A percentile compares a stretch with the other conserved stretches of the same genome.
phyloP scores from a whole-genome alignment of 306 rosid species.

The Corylus heterophylla region DNA sequence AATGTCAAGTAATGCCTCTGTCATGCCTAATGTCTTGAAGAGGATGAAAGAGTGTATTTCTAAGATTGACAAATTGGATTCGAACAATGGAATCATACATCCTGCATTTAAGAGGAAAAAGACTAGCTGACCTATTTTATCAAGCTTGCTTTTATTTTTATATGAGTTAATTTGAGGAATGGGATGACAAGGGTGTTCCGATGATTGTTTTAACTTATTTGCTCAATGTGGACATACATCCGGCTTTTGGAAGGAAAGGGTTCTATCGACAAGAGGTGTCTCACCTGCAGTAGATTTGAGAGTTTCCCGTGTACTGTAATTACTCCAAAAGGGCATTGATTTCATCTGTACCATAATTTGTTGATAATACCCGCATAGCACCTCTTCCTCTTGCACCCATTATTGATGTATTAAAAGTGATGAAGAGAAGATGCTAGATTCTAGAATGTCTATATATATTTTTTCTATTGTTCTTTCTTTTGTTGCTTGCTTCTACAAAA shows the following conservation, averaged over 20 bases:
- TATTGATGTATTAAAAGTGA: background rate
- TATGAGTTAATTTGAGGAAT: conserved; percentile 22
- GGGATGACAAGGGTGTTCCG: conserved; percentile 17
- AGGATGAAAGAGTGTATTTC: conserved; percentile 75
- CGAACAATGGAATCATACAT: conserved; percentile 50
- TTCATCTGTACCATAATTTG: conserved; percentile 13
- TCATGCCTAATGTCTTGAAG: conserved; percentile 62
- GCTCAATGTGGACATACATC: conserved; percentile 13
- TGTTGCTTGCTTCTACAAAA: background rate
- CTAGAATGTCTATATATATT: background rate
- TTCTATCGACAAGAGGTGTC: background rate
- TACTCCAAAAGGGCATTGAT: conserved; percentile 4
- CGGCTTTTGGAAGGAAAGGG: conserved; percentile 14
- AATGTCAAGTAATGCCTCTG: conserved; percentile 55
- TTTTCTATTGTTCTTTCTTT: background rate
- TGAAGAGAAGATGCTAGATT: background rate
- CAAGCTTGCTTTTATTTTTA: conserved; percentile 15
- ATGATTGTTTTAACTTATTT: conserved; percentile 10
- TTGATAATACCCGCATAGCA: conserved; percentile 16
- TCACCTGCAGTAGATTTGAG: background rate
- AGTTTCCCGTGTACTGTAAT: conserved; percentile 20
- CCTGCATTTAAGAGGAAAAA: conserved; percentile 66
- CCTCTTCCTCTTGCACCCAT: conserved; percentile 16
- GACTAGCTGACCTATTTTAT: conserved; percentile 34
- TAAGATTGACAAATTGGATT: conserved; percentile 63